Conservation (phyloP, 805 yeast genomes). For the Blastobotrys terrestris region DNA sequence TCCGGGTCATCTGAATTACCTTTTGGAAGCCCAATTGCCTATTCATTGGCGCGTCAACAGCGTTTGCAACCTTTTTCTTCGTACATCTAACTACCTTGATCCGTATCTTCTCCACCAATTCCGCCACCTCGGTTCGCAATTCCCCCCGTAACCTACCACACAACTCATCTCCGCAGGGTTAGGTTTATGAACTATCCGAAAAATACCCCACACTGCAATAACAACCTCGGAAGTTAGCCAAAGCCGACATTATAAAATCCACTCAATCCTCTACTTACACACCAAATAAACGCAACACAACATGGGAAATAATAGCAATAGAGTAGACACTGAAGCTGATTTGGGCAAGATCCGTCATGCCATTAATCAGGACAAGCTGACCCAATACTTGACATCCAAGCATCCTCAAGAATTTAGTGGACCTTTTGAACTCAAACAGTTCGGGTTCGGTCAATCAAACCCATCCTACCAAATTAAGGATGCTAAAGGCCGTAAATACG, state of each 20-base stretch:
- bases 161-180: neutral
- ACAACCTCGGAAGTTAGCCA: neutral
- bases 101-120: neutral
- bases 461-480: conserved; percentile 52
- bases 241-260: neutral
- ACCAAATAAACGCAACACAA: no score
- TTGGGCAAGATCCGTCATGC: conserved; percentile 29
- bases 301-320: neutral
- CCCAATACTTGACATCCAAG: conserved; percentile 22
- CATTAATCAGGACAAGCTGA: conserved; percentile 25
- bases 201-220: neutral
- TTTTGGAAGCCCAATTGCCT: no score
- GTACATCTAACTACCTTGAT: no score
- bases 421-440: conserved; percentile 42
- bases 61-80: no score
- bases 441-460: conserved; percentile 57
- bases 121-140: no score
- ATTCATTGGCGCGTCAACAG: no score
- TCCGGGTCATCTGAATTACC: no score
- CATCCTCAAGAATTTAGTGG: conserved; percentile 19
- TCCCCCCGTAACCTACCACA: neutral
- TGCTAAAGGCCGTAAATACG: conserved; percentile 36
- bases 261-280: no score
- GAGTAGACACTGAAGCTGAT: conserved; percentile 31
- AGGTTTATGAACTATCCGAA: neutral